These are phyloP conservation scores for Penicillium olsonii DNA, from an alignment of 2,329 filamentous ascomycete species.

Conservation along the genomic window DNA sequence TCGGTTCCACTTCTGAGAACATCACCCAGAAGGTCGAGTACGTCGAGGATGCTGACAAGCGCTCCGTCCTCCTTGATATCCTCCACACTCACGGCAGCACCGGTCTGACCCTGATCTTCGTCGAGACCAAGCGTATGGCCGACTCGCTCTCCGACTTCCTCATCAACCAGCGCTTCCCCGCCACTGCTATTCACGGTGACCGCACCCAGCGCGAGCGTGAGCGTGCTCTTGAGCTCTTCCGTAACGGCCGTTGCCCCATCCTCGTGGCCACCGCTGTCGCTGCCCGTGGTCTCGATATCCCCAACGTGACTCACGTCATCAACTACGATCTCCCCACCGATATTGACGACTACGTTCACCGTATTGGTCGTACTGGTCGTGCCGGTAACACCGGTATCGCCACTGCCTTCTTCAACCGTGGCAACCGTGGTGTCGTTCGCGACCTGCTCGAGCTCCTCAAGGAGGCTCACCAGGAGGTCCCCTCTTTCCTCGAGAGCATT, in stretches of 20 bases:
- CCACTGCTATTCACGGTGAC: constrained; percentile 97
- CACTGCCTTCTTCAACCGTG: constrained; percentile 99
- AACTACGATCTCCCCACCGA: constrained; percentile 99
- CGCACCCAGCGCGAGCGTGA: constrained; percentile 99
- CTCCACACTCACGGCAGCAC: constrained; percentile 83
- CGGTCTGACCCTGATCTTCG: constrained; percentile 93
- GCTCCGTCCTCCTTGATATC: constrained; percentile 94
- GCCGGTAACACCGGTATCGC: constrained; percentile 98
- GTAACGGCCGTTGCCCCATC: constrained; percentile 91
- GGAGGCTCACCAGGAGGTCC: constrained; percentile 97
- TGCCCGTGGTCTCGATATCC: constrained; percentile 87
- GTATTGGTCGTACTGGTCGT: constrained; percentile 99
- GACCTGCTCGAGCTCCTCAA: constrained; percentile 97
- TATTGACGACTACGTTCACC: constrained; percentile 98
- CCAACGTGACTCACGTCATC: constrained; percentile 94
- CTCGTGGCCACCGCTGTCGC: constrained; percentile 96
- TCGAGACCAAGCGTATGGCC: constrained; percentile 99
- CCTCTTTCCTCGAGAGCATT: constrained; percentile 92
- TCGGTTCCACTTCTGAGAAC: constrained; percentile 99
- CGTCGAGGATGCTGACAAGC: constrained; percentile 95
- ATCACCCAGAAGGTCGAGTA: constrained; percentile 99
- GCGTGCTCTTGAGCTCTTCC: constrained; percentile 96
- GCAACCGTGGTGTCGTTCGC: constrained; percentile 95
- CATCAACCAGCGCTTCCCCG: constrained; percentile 97
- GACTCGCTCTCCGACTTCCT: constrained; percentile 97